Evolutionary conservation across 148 eudicot species (phyloP).

Genomic region (Chenopodium formosanum): DNA sequence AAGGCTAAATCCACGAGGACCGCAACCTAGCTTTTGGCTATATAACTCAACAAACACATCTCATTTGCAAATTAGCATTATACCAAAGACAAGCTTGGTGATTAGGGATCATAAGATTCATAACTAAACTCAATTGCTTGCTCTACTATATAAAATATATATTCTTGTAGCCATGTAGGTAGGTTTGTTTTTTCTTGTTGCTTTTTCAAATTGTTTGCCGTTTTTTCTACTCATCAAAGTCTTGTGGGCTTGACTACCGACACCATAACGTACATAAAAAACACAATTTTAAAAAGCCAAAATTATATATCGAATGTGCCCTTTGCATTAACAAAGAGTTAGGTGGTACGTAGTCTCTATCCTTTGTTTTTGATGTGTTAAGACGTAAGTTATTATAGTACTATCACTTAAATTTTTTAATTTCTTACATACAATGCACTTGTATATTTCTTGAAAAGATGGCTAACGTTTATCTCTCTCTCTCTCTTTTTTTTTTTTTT

Average conservation of each 20-base stretch:
- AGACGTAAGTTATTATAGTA: neutral
- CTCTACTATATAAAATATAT: too few relatives aligned
- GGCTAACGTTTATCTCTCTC: neutral
- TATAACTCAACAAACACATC: too few relatives aligned
- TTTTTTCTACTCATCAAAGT: conserved; percentile 13
- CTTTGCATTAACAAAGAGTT: conserved; percentile 8
- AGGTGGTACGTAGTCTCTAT: neutral
- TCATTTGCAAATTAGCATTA: too few relatives aligned
- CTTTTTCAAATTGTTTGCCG: conserved; percentile 21
- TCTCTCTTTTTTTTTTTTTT: too few relatives aligned
- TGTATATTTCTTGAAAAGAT: neutral
- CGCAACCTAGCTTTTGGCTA: too few relatives aligned
- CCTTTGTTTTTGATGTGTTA: neutral
- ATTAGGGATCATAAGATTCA: too few relatives aligned
- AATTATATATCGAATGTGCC: neutral
- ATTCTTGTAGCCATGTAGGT: too few relatives aligned
- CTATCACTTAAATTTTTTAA: neutral
- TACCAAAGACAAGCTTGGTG: too few relatives aligned
- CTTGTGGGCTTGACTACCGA: conserved; percentile 36
- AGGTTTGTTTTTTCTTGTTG: neutral
- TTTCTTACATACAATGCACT: neutral
- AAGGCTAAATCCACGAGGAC: too few relatives aligned
- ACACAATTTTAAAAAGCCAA: neutral
- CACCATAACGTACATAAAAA: conserved; percentile 16
- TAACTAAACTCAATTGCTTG: too few relatives aligned